Evolutionary conservation across 352 stramenopile species (phyloP).

Genomic region (Phytophthora litchii): DNA sequence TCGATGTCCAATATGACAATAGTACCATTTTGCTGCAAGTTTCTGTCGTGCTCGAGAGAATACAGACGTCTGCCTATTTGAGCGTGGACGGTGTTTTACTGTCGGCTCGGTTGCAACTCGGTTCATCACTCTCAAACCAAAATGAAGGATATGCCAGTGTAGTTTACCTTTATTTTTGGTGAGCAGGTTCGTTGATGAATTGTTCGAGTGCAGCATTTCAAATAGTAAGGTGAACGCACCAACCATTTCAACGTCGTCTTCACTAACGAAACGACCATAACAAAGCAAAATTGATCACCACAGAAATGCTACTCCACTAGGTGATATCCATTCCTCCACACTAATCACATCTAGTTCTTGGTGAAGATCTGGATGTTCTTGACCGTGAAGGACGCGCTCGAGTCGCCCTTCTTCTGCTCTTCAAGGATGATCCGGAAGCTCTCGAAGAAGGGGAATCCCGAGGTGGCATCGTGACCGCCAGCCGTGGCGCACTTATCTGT

Average conservation of each 20-base stretch:
- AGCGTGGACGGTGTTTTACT: too few relatives aligned
- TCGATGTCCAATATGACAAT: conserved; percentile 9
- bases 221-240: too few relatives aligned
- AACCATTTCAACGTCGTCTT: conserved; percentile 10
- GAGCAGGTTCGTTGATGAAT: too few relatives aligned
- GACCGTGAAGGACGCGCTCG: conserved; percentile 71
- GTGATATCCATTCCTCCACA: conserved; percentile 2
- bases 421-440: conserved; percentile 76
- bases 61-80: neutral
- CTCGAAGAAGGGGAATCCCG: conserved; percentile 82
- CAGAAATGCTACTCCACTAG: neutral
- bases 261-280: conserved; percentile 15
- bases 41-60: neutral
- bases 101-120: neutral
- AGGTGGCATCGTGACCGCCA: conserved; percentile 64
- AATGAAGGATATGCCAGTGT: too few relatives aligned
- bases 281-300: conserved; percentile 19
- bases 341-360: conserved; percentile 46
- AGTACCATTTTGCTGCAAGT: neutral
- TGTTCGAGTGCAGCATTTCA: too few relatives aligned
- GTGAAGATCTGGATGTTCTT: conserved; percentile 81
- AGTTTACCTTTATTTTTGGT: too few relatives aligned
- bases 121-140: neutral
- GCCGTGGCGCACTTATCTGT: conserved; percentile 42
- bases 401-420: conserved; percentile 77